Evolutionary conservation across 176 grass and related monocot species (phyloP).

Genomic region (Alopecurus myosuroides): DNA sequence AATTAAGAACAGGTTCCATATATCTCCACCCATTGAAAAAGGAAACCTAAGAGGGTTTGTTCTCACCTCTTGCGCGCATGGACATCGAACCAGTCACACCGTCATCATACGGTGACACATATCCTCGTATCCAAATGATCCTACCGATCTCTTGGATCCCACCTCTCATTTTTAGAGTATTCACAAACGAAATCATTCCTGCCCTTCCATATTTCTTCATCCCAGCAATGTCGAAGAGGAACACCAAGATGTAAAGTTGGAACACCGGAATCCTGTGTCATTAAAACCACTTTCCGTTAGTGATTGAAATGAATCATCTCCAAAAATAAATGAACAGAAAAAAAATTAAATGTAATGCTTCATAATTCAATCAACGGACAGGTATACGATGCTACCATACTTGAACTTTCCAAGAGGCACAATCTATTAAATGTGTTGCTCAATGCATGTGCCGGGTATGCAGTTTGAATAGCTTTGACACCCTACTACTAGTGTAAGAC

Average conservation of each 20-base stretch:
- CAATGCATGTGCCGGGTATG: background rate
- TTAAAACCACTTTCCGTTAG: background rate
- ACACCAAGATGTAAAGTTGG: background rate
- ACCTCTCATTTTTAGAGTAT: background rate
- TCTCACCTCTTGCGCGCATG: no score
- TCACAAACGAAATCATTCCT: background rate
- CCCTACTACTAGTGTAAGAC: background rate
- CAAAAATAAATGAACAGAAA: background rate
- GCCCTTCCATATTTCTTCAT: background rate
- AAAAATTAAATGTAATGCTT: background rate
- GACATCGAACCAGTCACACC: no score
- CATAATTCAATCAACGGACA: background rate
- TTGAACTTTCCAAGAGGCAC: background rate
- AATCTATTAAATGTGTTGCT: background rate
- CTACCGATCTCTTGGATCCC: background rate
- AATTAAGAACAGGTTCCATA: no score
- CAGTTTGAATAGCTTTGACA: background rate
- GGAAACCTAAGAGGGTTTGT: no score
- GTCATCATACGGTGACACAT: background rate
- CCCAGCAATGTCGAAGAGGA: background rate
- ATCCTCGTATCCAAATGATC: background rate
- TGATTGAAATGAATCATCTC: background rate
- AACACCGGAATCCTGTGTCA: background rate
- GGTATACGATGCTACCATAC: background rate
- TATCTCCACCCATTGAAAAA: no score